Conservation (phyloP, 2,329 filamentous ascomycete genomes). For the Emmonsiellopsis sp. region DNA sequence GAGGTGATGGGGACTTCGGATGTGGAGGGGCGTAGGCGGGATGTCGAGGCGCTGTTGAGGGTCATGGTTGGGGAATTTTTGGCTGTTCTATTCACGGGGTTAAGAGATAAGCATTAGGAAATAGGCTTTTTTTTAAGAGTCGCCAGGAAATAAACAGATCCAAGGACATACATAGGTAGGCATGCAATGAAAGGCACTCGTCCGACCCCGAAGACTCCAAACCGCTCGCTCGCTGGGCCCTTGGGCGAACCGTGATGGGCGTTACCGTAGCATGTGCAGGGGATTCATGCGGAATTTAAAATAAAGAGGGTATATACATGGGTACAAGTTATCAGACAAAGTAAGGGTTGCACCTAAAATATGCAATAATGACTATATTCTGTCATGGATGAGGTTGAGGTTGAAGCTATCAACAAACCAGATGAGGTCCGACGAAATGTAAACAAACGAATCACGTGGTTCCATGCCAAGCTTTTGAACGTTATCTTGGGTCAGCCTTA, state of each 20-base stretch:
- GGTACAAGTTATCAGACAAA: neutral
- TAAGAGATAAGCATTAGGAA: too few relatives aligned
- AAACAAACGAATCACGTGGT: neutral
- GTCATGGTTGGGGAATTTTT: neutral
- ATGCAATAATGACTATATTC: neutral
- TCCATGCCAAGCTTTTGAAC: neutral
- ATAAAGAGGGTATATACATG: neutral
- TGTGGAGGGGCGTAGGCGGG: slow-evolving; percentile 10
- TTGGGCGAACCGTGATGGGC: too few relatives aligned
- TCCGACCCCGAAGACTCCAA: too few relatives aligned
- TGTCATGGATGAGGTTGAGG: neutral
- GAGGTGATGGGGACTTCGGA: slow-evolving; percentile 28
- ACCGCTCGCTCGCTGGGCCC: too few relatives aligned
- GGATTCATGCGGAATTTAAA: neutral
- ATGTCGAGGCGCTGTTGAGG: slow-evolving; percentile 4
- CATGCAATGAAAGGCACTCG: too few relatives aligned
- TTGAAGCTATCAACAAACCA: neutral
- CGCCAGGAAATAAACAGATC: too few relatives aligned
- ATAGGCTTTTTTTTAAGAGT: too few relatives aligned
- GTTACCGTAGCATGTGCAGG: neutral
- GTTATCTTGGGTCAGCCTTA: neutral
- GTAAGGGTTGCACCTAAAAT: neutral
- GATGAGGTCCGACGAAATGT: neutral
- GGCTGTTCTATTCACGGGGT: neutral
- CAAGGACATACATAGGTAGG: too few relatives aligned